Conservation (phyloP, 2,329 filamentous ascomycete species). For the Talaromyces sp. region DNA sequence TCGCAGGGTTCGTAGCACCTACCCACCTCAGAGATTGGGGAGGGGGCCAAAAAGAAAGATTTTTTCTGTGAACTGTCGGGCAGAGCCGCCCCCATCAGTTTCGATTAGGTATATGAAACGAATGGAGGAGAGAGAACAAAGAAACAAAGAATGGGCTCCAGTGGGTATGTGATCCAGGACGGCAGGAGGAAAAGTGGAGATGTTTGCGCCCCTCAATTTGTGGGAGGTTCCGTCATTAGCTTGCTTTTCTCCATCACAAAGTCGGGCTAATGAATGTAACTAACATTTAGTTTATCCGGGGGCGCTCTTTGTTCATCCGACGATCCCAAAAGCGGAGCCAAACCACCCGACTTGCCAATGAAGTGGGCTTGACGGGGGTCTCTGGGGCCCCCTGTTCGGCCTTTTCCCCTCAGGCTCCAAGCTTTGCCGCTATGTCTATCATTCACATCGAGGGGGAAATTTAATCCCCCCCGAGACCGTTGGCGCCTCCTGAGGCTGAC, state of each 20-base stretch:
- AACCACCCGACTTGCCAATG: no score
- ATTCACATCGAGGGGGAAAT: neutral
- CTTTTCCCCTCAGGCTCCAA: neutral
- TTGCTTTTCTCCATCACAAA: neutral
- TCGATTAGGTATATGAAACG: no score
- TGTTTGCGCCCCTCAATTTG: neutral
- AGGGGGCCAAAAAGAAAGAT: neutral
- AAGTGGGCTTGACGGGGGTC: no score
- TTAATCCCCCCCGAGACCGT: slow-evolving; percentile 12
- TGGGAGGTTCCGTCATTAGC: neutral
- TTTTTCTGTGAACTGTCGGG: slow-evolving; percentile 3
- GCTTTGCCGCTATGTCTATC: neutral
- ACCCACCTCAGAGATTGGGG: neutral
- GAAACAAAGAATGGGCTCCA: slow-evolving; percentile 1
- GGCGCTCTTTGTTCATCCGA: neutral
- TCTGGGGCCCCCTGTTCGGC: neutral
- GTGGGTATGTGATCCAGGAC: neutral
- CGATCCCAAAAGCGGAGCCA: neutral
- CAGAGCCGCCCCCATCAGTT: slow-evolving; percentile 7
- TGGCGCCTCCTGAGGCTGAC: slow-evolving; percentile 23
- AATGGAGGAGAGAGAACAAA: slow-evolving; percentile 5
- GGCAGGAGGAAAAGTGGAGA: neutral
- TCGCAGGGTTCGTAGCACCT: neutral
- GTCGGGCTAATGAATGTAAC: no score
- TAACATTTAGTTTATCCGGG: neutral